phyloP scores from a whole-genome alignment of 2,329 filamentous ascomycete species.

The Aphanocladium album region DNA sequence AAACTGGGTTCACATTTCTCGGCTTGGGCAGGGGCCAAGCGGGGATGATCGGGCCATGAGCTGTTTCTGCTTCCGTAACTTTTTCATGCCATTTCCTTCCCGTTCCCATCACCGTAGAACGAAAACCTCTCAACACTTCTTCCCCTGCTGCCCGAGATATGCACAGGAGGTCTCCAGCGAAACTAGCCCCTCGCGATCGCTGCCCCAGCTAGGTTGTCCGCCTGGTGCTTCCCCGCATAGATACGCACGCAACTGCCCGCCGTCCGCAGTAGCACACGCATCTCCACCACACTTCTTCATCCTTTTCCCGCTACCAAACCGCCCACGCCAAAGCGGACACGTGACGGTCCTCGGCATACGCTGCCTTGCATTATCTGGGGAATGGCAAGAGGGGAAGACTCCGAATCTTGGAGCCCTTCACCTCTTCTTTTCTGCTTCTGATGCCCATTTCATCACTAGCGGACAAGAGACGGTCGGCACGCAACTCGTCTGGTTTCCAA shows the following conservation, averaged over 20 bases:
- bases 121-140: too few species aligned
- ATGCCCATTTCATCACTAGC: slow-evolving; percentile 7
- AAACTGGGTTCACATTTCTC: neutral
- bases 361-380: neutral
- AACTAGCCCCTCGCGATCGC: neutral
- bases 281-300: neutral
- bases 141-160: too few species aligned
- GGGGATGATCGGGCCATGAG: neutral
- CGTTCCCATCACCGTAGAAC: neutral
- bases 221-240: neutral
- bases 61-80: neutral
- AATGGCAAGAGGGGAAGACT: neutral
- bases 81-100: neutral
- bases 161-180: too few species aligned
- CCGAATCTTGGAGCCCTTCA: neutral
- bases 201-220: neutral
- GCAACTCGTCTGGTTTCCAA: slow-evolving; percentile 1
- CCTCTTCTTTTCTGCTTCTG: neutral
- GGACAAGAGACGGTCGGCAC: slow-evolving; percentile 5
- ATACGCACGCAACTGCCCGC: neutral
- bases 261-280: too few species aligned
- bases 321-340: neutral
- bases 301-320: neutral
- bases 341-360: neutral
- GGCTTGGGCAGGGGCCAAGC: neutral